phyloP scores from a whole-genome alignment of 805 yeast species.

The Candida odintsovae region DNA sequence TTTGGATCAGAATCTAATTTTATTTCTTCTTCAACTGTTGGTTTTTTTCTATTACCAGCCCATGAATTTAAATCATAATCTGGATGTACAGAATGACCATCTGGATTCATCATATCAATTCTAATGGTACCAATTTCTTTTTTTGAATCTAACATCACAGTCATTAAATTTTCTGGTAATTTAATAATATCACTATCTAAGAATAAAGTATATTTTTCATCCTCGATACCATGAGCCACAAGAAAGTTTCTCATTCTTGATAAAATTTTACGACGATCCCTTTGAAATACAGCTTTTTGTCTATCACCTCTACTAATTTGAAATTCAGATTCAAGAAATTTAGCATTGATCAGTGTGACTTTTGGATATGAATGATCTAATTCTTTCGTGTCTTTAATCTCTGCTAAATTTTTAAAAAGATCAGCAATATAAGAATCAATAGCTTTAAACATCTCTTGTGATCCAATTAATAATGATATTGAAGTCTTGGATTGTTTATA shows the following conservation, averaged over 20 bases:
- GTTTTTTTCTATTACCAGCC: slow-evolving; percentile 26
- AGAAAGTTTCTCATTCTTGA: slow-evolving; percentile 24
- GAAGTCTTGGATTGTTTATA: slow-evolving; percentile 11
- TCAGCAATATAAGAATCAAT: slow-evolving; percentile 4
- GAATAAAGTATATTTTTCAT: slow-evolving; percentile 26
- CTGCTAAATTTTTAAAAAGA: slow-evolving; percentile 4
- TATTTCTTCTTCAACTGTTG: slow-evolving; percentile 17
- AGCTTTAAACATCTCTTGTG: slow-evolving; percentile 3
- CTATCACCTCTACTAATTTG: slow-evolving; percentile 14
- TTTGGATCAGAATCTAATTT: slow-evolving; percentile 10
- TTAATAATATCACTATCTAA: slow-evolving; percentile 27
- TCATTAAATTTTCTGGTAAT: slow-evolving; percentile 21
- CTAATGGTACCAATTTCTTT: slow-evolving; percentile 28
- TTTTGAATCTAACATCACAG: slow-evolving; percentile 18
- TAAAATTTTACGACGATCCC: slow-evolving; percentile 19
- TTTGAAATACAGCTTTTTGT: slow-evolving; percentile 17
- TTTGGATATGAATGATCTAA: slow-evolving; percentile 12
- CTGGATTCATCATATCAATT: slow-evolving; percentile 18
- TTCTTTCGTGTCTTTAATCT: neutral
- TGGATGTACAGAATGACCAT: slow-evolving; percentile 7
- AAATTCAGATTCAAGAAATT: slow-evolving; percentile 10
- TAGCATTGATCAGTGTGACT: slow-evolving; percentile 22
- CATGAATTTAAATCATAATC: slow-evolving; percentile 33
- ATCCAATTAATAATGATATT: slow-evolving; percentile 12
- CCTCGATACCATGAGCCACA: slow-evolving; percentile 15